Evolutionary conservation across 371 early-diverging fungal species (phyloP).

Genomic region (Rhizopus delemar): DNA sequence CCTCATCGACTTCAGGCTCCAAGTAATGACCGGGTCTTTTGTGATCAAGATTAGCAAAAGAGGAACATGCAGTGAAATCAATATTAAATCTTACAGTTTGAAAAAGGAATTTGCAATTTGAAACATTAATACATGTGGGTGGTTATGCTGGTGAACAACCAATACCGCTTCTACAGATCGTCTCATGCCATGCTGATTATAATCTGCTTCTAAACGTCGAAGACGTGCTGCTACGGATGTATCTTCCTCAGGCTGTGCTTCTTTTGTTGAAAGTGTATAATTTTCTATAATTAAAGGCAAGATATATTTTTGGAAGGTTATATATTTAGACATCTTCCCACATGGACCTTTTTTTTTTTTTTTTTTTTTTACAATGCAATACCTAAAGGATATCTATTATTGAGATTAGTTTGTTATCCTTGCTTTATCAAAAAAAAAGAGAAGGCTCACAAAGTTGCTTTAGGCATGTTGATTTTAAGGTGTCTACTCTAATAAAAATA

Average conservation of each 20-base stretch:
- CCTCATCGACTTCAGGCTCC: slow-evolving; percentile 71
- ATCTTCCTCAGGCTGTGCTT: slow-evolving; percentile 77
- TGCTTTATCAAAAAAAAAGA: not conserved
- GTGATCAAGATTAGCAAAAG: not conserved
- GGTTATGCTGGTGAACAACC: slow-evolving; percentile 80
- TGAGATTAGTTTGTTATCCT: not conserved
- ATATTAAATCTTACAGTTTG: slow-evolving; percentile 53
- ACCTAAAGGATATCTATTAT: slow-evolving; percentile 8
- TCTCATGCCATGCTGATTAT: slow-evolving; percentile 68
- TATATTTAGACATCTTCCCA: too few species aligned
- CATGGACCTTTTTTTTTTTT: too few species aligned
- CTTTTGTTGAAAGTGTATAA: slow-evolving; percentile 78
- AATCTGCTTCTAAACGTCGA: slow-evolving; percentile 65
- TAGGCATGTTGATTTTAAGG: too few species aligned
- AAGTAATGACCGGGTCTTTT: slow-evolving; percentile 74
- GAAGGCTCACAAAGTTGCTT: too few species aligned
- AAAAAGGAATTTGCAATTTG: slow-evolving; percentile 78
- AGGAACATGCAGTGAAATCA: not conserved
- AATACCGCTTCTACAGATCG: slow-evolving; percentile 75
- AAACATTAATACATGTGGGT: slow-evolving; percentile 81
- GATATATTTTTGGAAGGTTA: too few species aligned
- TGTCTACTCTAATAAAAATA: too few species aligned
- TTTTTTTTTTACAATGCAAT: not conserved
- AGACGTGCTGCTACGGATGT: slow-evolving; percentile 67
- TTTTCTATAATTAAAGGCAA: slow-evolving; percentile 31